Evolutionary conservation across 352 stramenopile genomes (phyloP).

Genomic region (Globisporangium emineosum): DNA sequence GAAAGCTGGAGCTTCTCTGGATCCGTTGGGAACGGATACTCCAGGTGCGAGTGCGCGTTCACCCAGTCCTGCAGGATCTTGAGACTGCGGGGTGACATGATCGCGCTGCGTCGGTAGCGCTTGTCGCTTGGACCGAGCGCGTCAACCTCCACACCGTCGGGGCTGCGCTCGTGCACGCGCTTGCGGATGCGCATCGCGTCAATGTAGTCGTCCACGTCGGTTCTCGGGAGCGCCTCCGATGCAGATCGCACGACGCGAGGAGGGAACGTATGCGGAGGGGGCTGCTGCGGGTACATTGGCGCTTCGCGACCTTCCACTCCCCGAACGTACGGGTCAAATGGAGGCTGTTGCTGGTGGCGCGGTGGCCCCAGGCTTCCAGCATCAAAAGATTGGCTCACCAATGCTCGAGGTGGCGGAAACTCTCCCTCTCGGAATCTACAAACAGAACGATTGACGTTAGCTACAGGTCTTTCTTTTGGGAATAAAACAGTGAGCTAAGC

Average conservation of each 20-base stretch:
- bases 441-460: neutral
- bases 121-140: conserved; percentile 30
- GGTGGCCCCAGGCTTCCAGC: conserved; percentile 46
- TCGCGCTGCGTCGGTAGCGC: conserved; percentile 35
- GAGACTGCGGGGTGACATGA: conserved; percentile 65
- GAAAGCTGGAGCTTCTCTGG: conserved; percentile 72
- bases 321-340: conserved; percentile 19
- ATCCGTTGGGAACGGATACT: conserved; percentile 66
- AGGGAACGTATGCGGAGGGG: conserved; percentile 22
- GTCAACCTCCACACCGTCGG: conserved; percentile 27
- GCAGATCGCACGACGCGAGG: conserved; percentile 57
- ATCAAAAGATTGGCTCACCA: conserved; percentile 68
- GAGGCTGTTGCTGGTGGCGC: conserved; percentile 10
- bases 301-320: conserved; percentile 13
- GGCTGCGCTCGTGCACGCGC: conserved; percentile 42
- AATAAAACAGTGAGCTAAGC: neutral
- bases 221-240: conserved; percentile 50
- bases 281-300: conserved; percentile 26
- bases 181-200: conserved; percentile 68
- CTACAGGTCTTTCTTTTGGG: neutral
- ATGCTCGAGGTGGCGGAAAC: conserved; percentile 40
- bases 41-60: conserved; percentile 47
- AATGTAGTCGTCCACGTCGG: conserved; percentile 63
- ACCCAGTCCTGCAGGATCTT: conserved; percentile 84
- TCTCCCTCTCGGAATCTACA: conserved; percentile 22